phyloP scores from a whole-genome alignment of 176 grass and related monocot species.

The Triticum urartu region DNA sequence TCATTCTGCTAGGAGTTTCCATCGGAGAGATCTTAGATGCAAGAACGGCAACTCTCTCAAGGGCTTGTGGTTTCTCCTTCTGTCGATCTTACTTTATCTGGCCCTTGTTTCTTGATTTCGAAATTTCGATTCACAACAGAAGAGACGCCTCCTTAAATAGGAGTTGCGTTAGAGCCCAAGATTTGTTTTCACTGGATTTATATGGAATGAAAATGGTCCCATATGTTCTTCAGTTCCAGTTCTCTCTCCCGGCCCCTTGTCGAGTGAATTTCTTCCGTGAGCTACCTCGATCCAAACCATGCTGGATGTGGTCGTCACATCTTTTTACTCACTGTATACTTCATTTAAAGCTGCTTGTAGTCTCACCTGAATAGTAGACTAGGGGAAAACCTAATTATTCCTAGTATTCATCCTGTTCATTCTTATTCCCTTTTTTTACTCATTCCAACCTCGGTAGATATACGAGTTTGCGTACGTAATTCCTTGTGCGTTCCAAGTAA shows the following conservation, averaged over 20 bases:
- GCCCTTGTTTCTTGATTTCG: slow-evolving; percentile 9
- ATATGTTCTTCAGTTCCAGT: slow-evolving; percentile 21
- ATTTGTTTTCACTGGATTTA: slow-evolving; percentile 18
- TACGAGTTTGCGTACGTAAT: not conserved
- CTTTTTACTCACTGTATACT: slow-evolving; percentile 16
- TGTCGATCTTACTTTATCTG: slow-evolving; percentile 17
- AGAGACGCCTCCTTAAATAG: not conserved
- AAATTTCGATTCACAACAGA: slow-evolving; percentile 7
- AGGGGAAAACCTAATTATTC: not conserved
- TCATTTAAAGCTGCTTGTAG: slow-evolving; percentile 38
- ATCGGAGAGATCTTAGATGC: not conserved
- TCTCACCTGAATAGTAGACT: slow-evolving; percentile 33
- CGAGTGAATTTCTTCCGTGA: slow-evolving; percentile 15
- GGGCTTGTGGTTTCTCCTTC: not conserved
- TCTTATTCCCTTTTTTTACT: not conserved
- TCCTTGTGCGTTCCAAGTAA: not conserved
- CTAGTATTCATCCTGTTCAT: not conserved
- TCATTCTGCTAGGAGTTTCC: slow-evolving; percentile 6
- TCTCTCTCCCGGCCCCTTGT: slow-evolving; percentile 12
- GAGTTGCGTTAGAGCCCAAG: not conserved
- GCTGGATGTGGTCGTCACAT: slow-evolving; percentile 24
- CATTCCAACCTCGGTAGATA: not conserved
- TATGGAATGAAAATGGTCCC: slow-evolving; percentile 38
- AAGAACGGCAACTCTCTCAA: not conserved
- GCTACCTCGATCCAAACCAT: slow-evolving; percentile 26